phyloP scores from a whole-genome alignment of 129 eudicot species.

The Saussurea involucrata region DNA sequence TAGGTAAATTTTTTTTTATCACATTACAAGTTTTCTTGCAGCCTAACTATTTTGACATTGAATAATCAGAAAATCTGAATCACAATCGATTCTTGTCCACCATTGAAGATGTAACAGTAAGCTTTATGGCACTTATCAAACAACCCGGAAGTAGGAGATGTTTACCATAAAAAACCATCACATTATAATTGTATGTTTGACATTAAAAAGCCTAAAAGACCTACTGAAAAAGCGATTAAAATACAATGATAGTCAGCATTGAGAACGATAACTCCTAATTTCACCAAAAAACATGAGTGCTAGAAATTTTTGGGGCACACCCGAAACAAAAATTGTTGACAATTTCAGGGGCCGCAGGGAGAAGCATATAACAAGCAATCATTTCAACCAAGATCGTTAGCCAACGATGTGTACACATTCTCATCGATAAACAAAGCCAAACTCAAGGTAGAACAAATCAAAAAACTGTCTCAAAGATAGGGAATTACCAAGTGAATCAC shows the following conservation, averaged over 20 bases:
- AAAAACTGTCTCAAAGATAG: neutral
- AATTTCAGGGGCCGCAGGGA: neutral
- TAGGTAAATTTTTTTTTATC: neutral
- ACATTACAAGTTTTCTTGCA: neutral
- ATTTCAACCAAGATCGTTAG: neutral
- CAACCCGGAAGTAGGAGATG: neutral
- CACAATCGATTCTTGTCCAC: neutral
- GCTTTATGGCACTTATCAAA: neutral
- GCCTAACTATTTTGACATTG: neutral
- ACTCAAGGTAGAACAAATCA: neutral
- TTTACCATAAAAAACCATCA: neutral
- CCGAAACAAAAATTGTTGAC: neutral
- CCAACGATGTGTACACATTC: neutral
- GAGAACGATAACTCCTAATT: neutral
- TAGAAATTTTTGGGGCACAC: conserved; percentile 1
- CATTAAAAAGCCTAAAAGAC: neutral
- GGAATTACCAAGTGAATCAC: conserved; percentile 4
- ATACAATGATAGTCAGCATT: neutral
- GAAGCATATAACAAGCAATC: neutral
- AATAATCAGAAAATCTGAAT: neutral
- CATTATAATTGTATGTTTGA: neutral
- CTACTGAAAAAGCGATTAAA: neutral
- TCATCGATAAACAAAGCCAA: neutral
- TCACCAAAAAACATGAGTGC: conserved; percentile 1
- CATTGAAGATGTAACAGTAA: neutral